A percentile compares a stretch with the other conserved stretches of the same genome.
These are phyloP conservation scores for Hyparrhenia diplandra DNA, from an alignment of 176 grass and related monocot species.

Conservation along the genomic window DNA sequence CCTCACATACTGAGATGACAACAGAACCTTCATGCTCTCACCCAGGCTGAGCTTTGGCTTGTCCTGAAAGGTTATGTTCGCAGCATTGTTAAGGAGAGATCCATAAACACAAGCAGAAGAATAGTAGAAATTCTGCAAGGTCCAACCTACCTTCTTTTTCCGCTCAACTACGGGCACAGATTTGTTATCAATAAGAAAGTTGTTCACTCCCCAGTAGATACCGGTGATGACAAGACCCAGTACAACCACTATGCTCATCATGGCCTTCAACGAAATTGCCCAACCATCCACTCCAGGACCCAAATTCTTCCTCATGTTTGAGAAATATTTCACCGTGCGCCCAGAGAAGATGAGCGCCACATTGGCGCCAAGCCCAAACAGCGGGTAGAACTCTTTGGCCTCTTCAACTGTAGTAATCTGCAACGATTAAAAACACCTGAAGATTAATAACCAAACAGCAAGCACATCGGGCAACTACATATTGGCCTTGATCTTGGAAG, in stretches of 20 bases:
- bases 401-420: slow-evolving; percentile 99
- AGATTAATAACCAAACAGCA: background rate
- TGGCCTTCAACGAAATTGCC: slow-evolving; percentile 86
- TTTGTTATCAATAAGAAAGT: slow-evolving; percentile 62
- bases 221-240: slow-evolving; percentile 65
- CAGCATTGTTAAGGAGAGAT: slow-evolving; percentile 16
- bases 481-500: background rate
- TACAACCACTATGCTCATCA: slow-evolving; percentile 97
- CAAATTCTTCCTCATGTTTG: slow-evolving; percentile 81
- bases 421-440: background rate
- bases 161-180: slow-evolving; percentile 53
- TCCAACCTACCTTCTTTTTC: slow-evolving; percentile 88
- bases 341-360: slow-evolving; percentile 96
- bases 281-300: slow-evolving; percentile 93
- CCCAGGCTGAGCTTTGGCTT: slow-evolving; percentile 91
- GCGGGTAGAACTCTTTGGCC: slow-evolving; percentile 96
- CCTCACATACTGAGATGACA: slow-evolving; percentile 94
- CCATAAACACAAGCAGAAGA: slow-evolving; percentile 3
- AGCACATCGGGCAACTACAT: background rate
- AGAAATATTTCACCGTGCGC: slow-evolving; percentile 94
- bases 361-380: slow-evolving; percentile 92
- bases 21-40: slow-evolving; percentile 91
- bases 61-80: slow-evolving; percentile 49
- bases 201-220: slow-evolving; percentile 92
- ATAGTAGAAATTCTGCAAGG: background rate